These are phyloP conservation scores for Cyberlindnera suaveolens DNA, from an alignment of 805 yeast genomes.

Conservation along the genomic window DNA sequence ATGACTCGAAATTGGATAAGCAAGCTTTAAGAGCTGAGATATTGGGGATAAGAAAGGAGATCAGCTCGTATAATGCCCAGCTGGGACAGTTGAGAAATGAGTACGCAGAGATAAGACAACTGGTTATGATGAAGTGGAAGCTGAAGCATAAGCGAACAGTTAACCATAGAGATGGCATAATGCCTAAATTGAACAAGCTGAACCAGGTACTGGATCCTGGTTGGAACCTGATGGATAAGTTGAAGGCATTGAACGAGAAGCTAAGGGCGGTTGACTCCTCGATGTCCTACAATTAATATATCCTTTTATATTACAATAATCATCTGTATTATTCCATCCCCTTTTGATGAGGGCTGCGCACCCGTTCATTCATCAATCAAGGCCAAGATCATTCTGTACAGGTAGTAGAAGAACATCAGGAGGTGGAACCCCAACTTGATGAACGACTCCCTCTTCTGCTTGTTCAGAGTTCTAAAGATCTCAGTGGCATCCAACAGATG, in stretches of 20 bases:
- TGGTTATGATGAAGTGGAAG: slow-evolving; percentile 13
- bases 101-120: slow-evolving; percentile 18
- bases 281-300: neutral
- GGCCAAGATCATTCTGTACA: slow-evolving; percentile 94
- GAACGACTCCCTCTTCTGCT: slow-evolving; percentile 89
- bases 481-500: slow-evolving; percentile 95
- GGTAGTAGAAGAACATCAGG: slow-evolving; percentile 88
- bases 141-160: slow-evolving; percentile 6
- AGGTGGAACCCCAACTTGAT: slow-evolving; percentile 87
- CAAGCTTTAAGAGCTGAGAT: slow-evolving; percentile 25
- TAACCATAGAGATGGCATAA: neutral
- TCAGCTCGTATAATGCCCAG: slow-evolving; percentile 18
- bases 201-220: slow-evolving; percentile 24
- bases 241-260: slow-evolving; percentile 9
- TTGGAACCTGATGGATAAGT: slow-evolving; percentile 16
- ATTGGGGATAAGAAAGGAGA: slow-evolving; percentile 24
- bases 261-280: neutral
- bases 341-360: neutral
- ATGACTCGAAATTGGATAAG: slow-evolving; percentile 25
- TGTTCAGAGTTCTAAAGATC: slow-evolving; percentile 88
- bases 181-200: slow-evolving; percentile 21
- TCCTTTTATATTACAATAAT: neutral
- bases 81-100: slow-evolving; percentile 22
- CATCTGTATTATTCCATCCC: neutral
- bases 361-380: slow-evolving; percentile 43